Conservation (phyloP, 371 early-diverging fungal species). For the Paraphysoderma sedebokerense region DNA sequence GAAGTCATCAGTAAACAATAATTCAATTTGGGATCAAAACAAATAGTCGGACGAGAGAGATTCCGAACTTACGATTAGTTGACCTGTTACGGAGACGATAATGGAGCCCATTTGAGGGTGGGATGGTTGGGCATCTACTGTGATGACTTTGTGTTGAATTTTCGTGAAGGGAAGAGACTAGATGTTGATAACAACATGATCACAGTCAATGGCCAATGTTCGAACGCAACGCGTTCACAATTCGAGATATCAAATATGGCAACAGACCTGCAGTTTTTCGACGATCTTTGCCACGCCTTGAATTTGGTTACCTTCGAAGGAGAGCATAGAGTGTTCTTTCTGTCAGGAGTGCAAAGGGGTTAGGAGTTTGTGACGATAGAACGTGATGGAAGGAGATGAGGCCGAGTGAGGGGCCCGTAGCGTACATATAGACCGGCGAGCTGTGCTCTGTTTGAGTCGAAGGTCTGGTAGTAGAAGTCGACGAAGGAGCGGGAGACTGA, state of each 20-base stretch:
- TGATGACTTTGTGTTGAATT: constrained; percentile 45
- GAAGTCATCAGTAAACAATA: neutral
- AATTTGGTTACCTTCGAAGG: constrained; percentile 59
- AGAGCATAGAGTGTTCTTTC: constrained; percentile 62
- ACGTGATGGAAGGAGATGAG: neutral
- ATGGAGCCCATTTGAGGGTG: constrained; percentile 28
- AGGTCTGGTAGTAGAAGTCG: constrained; percentile 67
- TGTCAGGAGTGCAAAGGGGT: constrained; percentile 14
- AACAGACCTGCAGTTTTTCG: constrained; percentile 65
- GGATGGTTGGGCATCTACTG: constrained; percentile 64
- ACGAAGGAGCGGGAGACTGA: constrained; percentile 50
- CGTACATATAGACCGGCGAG: constrained; percentile 71
- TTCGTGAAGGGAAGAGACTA: constrained; percentile 59
- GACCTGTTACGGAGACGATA: constrained; percentile 70
- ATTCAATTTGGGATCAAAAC: no score
- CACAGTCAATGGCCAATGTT: neutral
- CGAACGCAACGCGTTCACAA: no score
- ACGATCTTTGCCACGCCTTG: constrained; percentile 37
- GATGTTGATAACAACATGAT: neutral
- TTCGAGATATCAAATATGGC: no score
- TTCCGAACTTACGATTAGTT: constrained; percentile 40
- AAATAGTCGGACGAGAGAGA: neutral
- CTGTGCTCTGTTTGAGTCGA: constrained; percentile 41
- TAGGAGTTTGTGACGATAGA: neutral
- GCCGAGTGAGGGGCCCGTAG: neutral